Percentiles rank a stretch among this genome's conserved stretches.
Conservation (phyloP, 768 basidiomycete genomes). For the Leccinum variicolor region DNA sequence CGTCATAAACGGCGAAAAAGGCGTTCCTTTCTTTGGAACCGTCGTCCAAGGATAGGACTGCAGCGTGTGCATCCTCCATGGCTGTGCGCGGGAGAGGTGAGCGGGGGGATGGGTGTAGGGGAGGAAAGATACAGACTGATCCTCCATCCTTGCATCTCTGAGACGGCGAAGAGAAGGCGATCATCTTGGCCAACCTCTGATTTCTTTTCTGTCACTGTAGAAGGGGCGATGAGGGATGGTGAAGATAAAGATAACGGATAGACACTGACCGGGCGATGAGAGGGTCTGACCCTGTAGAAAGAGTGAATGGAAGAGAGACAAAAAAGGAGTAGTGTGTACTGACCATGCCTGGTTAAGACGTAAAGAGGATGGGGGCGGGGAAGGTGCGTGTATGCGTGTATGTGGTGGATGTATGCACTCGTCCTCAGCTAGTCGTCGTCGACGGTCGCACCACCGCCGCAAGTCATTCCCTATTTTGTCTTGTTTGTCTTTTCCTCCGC, state of each 20-base stretch:
- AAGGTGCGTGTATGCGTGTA: conserved; percentile 1
- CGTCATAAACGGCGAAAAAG: conserved; percentile 98
- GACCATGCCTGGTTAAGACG: conserved; percentile 31
- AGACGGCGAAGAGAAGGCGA: conserved; percentile 70
- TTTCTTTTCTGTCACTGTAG: conserved; percentile 75
- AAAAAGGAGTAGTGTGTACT: conserved; percentile 6
- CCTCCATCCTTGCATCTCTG: conserved; percentile 99
- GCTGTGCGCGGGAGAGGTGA: conserved; percentile 42
- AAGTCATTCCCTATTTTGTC: conserved; percentile 27
- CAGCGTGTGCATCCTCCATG: conserved; percentile 96
- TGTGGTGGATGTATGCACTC: conserved; percentile 9
- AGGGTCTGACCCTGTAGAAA: conserved; percentile 76
- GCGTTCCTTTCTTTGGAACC: conserved; percentile 49
- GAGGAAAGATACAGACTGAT: conserved; percentile 66
- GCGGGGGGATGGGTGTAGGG: neutral
- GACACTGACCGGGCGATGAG: conserved; percentile 65
- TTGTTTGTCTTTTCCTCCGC: conserved; percentile 27
- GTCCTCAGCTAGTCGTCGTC: conserved; percentile 4
- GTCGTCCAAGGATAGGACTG: conserved; percentile 66
- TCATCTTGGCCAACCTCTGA: conserved; percentile 70
- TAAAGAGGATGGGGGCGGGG: conserved; percentile 15
- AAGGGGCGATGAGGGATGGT: conserved; percentile 12
- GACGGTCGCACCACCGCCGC: neutral
- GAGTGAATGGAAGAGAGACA: conserved; percentile 5
- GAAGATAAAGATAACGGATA: neutral